phyloP scores from a whole-genome alignment of 371 early-diverging fungal species.

The Nematocida sp. region DNA sequence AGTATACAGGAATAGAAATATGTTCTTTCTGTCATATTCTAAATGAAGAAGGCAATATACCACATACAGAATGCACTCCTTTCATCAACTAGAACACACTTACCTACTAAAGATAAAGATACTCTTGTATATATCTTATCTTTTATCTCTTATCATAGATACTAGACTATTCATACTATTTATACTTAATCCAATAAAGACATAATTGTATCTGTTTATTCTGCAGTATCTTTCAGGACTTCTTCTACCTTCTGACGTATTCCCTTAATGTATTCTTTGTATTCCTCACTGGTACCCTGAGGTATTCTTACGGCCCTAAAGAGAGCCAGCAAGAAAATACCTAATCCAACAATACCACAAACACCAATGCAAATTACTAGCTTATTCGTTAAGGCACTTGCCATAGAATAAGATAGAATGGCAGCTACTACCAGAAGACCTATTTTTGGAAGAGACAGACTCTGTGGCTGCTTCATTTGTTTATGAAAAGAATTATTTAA shows the following conservation, averaged over 20 bases:
- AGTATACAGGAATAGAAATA: neutral
- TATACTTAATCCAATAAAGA: no score
- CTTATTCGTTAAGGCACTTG: neutral
- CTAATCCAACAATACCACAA: neutral
- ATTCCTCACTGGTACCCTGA: neutral
- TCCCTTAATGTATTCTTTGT: neutral
- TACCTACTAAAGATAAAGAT: neutral
- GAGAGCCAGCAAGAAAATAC: neutral
- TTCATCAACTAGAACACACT: neutral
- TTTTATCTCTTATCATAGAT: no score
- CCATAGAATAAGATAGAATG: neutral
- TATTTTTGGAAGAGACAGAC: neutral
- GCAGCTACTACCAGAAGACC: neutral
- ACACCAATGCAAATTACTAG: neutral
- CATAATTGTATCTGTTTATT: no score
- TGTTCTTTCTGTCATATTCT: constrained; percentile 33
- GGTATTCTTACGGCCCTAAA: neutral
- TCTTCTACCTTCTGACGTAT: neutral
- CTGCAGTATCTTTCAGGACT: neutral
- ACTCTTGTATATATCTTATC: neutral
- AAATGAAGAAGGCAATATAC: constrained; percentile 38
- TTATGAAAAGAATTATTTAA: neutral
- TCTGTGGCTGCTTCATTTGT: neutral
- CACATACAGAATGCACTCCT: constrained; percentile 11
- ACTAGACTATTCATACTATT: no score